These are phyloP conservation scores for Asterochloris erici DNA, from an alignment of 139 green algal species.

Conservation along the genomic window DNA sequence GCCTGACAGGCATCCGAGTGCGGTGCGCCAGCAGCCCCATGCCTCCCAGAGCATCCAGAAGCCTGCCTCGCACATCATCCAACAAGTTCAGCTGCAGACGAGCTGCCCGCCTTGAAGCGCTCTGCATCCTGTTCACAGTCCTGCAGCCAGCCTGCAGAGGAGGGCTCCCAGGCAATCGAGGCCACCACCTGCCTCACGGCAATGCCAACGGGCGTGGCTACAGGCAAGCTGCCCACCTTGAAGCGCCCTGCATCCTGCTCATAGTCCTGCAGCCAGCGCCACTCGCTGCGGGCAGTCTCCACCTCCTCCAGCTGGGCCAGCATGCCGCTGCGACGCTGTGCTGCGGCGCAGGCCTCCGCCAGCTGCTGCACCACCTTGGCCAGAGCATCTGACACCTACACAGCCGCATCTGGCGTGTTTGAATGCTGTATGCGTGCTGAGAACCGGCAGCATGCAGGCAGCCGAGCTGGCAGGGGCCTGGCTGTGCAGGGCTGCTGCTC, in stretches of 20 bases:
- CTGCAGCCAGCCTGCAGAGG: neutral
- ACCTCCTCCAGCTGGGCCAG: conserved; percentile 36
- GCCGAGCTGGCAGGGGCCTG: neutral
- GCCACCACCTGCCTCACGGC: neutral
- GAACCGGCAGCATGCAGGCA: neutral
- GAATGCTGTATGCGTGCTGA: neutral
- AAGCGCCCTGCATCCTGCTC: conserved; percentile 50
- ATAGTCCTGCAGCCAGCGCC: conserved; percentile 44
- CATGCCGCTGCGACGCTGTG: conserved; percentile 32
- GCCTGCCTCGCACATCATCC: neutral
- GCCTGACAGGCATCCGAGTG: too few relatives aligned
- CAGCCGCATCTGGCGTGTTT: neutral
- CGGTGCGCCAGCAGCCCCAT: too few relatives aligned
- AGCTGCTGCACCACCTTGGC: conserved; percentile 49
- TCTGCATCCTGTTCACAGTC: neutral
- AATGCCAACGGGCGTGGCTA: neutral
- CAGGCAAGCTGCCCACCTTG: conserved; percentile 37
- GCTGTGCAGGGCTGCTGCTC: neutral
- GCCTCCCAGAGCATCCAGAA: too few relatives aligned
- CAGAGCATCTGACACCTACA: conserved; percentile 47
- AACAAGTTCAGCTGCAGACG: neutral
- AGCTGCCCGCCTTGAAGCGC: neutral
- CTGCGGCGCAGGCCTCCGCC: conserved; percentile 37
- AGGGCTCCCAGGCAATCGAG: neutral
- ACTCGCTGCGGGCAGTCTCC: conserved; percentile 34